Evolutionary conservation across 208 protist species (phyloP), one percentile per base, ranked within the genome.

Genomic region (Leishmania tarentolae): DNA sequence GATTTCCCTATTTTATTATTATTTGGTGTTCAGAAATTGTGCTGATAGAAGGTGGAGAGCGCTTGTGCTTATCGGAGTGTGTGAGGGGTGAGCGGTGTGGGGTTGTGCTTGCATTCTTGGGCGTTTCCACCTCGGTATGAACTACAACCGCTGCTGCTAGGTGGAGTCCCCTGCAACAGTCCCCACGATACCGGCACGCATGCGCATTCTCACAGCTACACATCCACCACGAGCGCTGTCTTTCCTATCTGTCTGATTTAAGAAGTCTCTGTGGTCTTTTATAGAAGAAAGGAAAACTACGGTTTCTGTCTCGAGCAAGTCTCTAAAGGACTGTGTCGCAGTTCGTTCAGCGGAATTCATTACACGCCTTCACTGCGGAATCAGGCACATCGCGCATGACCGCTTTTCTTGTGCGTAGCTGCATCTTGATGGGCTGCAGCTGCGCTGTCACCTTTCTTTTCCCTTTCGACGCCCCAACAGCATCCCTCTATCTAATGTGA

Each of bases 211-310:
- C 69, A 31, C 37, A 44, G 42, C 28, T 44, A 40, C n/a, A 73
- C 11, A 28, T 2, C 69, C 47, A 73, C 46, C 13, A 53, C 7
- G 9, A 73, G 44, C 69, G 21, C 50, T 53, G 69, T 44, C 28
- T 73, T 8, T 73, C 69, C 24, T 46, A 7, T 7, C 21, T 31
- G 35, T 52, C 69, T 73, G 56, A 77, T 74, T 66, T 78, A 76
- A 61, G 76, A 53, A 70, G 15, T 47, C 21, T 68, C 44, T 52
- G 56, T 79, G 44, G 42, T 50, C 40, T 72, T 59, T 46, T 50
- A 61, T 24, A 61, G 37, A 79, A 83, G 37, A 56, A n/a, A n/a
- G n/a, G 50, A 73, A 57, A 78, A 83, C 63, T 24, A 78, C 31
- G 37, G 8, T 70, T 50, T n/a, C 40, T n/a, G 31, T 13, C 2